Conservation (phyloP, 306 rosid genomes). For the Dryas drummondii region DNA sequence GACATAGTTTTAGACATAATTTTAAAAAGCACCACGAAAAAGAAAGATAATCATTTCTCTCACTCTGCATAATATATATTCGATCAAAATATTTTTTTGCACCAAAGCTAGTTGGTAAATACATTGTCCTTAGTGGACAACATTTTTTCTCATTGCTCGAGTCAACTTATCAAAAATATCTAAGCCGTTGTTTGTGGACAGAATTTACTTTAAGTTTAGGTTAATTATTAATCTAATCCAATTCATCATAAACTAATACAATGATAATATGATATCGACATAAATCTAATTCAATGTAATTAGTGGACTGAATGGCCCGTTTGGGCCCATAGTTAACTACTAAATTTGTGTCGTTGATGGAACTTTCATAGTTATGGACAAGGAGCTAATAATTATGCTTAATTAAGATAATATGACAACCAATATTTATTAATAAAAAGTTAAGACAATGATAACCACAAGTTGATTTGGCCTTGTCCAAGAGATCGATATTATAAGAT, state of each 20-base stretch:
- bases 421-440: background rate
- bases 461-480: background rate
- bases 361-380: background rate
- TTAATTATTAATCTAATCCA: background rate
- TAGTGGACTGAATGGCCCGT: conserved; percentile 9
- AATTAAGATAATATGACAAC: background rate
- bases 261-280: background rate
- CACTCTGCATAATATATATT: no score
- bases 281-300: background rate
- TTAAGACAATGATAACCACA: background rate
- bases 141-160: background rate
- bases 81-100: no score
- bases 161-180: background rate
- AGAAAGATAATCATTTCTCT: no score
- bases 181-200: background rate
- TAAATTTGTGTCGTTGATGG: background rate
- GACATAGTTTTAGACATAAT: no score
- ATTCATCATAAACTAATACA: background rate
- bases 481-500: background rate
- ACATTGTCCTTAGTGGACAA: background rate
- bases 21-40: no score
- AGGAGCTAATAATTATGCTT: background rate
- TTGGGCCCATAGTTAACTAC: no score
- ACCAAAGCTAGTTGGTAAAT: no score
- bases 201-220: background rate